phyloP scores from a whole-genome alignment of 176 grass and related monocot species.

The Secale cereale region DNA sequence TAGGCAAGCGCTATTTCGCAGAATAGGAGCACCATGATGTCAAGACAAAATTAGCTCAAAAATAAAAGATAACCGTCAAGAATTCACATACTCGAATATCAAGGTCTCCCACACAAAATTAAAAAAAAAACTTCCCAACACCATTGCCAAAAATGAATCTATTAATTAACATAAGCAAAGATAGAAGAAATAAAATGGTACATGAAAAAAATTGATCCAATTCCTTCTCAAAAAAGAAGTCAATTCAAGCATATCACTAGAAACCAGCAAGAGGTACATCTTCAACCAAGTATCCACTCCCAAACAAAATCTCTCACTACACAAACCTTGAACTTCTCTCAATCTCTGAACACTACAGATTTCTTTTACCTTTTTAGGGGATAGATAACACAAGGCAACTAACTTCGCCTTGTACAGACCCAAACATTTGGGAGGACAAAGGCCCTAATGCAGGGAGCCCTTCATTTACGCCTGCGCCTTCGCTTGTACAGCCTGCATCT shows the following conservation, averaged over 20 bases:
- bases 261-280: not conserved
- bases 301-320: not conserved
- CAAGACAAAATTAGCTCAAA: not conserved
- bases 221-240: not conserved
- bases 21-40: too few species aligned
- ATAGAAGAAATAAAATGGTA: not conserved
- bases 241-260: not conserved
- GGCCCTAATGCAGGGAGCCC: not conserved
- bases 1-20: too few species aligned
- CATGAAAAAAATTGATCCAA: not conserved
- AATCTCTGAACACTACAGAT: not conserved
- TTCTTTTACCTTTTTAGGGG: not conserved
- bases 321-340: not conserved
- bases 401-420: not conserved
- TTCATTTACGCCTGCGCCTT: conserved; percentile 43
- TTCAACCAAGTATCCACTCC: not conserved
- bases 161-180: not conserved
- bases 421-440: not conserved
- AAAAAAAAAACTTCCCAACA: not conserved
- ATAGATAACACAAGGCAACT: not conserved
- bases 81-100: not conserved
- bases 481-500: conserved; percentile 72
- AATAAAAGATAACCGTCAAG: not conserved
- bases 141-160: not conserved
- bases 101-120: not conserved